A percentile compares a stretch with the other conserved stretches of the same genome.
These are phyloP conservation scores for Dendrobium chrysotoxum DNA, from an alignment of 106 monocot genomes.

Conservation along the genomic window DNA sequence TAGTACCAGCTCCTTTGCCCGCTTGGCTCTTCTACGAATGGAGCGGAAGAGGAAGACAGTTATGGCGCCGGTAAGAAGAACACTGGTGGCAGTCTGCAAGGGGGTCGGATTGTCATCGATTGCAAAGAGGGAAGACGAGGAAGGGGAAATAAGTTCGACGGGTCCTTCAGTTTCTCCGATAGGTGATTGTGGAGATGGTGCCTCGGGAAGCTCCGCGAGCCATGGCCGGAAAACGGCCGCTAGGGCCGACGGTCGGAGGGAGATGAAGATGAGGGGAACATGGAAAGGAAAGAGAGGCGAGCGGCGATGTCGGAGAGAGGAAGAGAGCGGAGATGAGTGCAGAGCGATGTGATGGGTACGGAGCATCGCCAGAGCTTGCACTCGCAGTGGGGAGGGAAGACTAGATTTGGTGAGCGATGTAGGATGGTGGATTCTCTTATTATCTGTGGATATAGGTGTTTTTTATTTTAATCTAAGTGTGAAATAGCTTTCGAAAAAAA, in stretches of 20 bases:
- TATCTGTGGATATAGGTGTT: no score
- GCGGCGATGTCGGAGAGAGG: neutral
- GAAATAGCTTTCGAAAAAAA: no score
- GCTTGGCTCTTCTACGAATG: constrained; percentile 82
- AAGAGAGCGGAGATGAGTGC: neutral
- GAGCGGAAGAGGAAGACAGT: constrained; percentile 91
- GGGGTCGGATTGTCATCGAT: constrained; percentile 63
- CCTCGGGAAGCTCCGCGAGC: constrained; percentile 5
- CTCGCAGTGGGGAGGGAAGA: neutral
- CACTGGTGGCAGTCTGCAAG: constrained; percentile 77
- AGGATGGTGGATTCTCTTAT: no score
- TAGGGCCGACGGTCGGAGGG: neutral
- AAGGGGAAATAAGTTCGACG: constrained; percentile 50
- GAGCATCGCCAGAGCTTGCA: neutral
- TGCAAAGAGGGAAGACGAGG: constrained; percentile 48
- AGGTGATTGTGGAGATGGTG: neutral
- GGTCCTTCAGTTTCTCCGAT: constrained; percentile 39
- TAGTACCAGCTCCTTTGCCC: constrained; percentile 69
- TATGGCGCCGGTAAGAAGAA: constrained; percentile 89
- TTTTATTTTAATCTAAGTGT: no score
- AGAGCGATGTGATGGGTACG: no score
- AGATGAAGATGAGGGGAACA: neutral
- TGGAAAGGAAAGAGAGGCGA: neutral
- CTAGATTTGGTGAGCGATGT: no score
- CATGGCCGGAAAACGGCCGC: neutral